Conservation (phyloP, 495 filamentous ascomycete genomes). For the Penicillium longicatenatum region DNA sequence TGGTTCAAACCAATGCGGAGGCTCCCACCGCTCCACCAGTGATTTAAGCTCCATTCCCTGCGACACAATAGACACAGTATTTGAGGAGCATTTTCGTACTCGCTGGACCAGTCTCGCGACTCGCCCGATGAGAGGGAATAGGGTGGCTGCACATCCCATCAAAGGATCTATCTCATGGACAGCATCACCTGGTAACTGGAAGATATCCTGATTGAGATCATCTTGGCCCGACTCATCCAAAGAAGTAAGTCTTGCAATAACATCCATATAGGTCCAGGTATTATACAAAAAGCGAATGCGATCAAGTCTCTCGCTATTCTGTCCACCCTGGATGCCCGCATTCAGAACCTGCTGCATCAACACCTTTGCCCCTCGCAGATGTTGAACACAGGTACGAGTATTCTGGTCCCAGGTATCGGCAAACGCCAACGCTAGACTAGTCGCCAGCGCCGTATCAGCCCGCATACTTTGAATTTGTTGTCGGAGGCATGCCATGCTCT, state of each 20-base stretch:
- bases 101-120: constrained; percentile 69
- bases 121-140: constrained; percentile 73
- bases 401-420: constrained; percentile 79
- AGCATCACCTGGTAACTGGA: constrained; percentile 41
- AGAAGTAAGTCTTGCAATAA: constrained; percentile 73
- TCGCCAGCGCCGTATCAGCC: constrained; percentile 68
- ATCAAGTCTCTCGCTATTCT: constrained; percentile 46
- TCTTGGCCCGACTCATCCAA: constrained; percentile 59
- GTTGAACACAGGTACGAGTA: constrained; percentile 72
- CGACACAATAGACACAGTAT: constrained; percentile 62
- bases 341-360: constrained; percentile 62
- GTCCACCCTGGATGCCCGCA: constrained; percentile 34
- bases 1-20: constrained; percentile 56
- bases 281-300: constrained; percentile 73
- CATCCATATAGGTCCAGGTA: constrained; percentile 82
- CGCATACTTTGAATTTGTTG: constrained; percentile 63
- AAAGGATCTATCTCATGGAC: constrained; percentile 70
- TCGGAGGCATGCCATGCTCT: constrained; percentile 60
- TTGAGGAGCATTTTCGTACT: constrained; percentile 58
- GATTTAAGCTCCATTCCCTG: constrained; percentile 67
- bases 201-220: constrained; percentile 50
- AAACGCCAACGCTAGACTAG: constrained; percentile 73
- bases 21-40: constrained; percentile 64
- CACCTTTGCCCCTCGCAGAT: constrained; percentile 69
- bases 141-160: constrained; percentile 70